Percentiles rank a stretch among this genome's conserved stretches.
Conservation (phyloP, 306 rosid genomes). For the Myrica gale region DNA sequence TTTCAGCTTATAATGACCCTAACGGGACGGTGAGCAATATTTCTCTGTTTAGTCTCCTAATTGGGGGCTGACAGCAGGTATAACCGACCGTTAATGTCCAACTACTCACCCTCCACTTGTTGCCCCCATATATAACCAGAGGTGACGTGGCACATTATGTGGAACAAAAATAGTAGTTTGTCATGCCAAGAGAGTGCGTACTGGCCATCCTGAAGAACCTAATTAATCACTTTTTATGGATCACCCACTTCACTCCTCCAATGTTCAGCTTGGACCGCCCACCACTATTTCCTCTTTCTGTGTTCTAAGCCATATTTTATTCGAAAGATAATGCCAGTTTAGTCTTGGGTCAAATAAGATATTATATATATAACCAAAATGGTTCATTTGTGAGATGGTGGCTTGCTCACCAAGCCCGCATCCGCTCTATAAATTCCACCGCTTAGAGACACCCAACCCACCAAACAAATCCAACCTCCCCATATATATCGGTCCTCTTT, state of each 20-base stretch:
- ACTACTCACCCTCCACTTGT: slow-evolving; percentile 19
- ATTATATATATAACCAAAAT: background rate
- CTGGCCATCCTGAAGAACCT: background rate
- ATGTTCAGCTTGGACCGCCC: slow-evolving; percentile 8
- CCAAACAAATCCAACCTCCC: background rate
- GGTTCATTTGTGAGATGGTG: background rate
- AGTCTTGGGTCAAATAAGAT: background rate
- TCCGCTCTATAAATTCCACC: slow-evolving; percentile 24
- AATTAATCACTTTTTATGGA: background rate
- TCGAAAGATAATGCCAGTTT: slow-evolving; percentile 20
- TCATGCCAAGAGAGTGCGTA: background rate
- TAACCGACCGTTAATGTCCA: slow-evolving; percentile 17
- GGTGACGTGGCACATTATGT: slow-evolving; percentile 1
- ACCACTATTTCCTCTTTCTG: slow-evolving; percentile 20
- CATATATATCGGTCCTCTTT: background rate
- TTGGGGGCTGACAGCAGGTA: background rate
- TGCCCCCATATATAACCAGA: background rate
- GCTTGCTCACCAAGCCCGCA: background rate
- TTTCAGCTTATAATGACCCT: background rate
- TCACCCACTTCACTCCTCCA: slow-evolving; percentile 6
- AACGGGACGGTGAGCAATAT: background rate
- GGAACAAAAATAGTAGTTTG: background rate
- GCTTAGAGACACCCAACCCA: slow-evolving; percentile 3
- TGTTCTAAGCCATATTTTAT: slow-evolving; percentile 8
- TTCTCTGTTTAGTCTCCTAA: background rate